Percentiles rank a stretch among this genome's conserved stretches.
phyloP scores from a whole-genome alignment of 2,329 filamentous ascomycete species.

The Elsinoe perseae region DNA sequence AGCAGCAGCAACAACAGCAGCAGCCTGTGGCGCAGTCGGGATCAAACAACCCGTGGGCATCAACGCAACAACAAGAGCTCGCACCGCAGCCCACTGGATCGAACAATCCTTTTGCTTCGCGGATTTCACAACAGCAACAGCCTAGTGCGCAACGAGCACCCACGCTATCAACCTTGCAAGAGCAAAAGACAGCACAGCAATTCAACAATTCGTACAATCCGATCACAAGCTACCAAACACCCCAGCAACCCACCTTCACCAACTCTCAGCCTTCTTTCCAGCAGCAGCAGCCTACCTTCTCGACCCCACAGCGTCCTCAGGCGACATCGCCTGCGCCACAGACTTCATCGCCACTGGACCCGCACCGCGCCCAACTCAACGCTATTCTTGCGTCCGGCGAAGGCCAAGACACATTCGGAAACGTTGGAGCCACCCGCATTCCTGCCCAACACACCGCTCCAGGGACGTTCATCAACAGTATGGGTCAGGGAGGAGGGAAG shows the following conservation, averaged over 20 bases:
- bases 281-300: conserved; percentile 43
- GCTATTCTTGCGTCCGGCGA: conserved; percentile 78
- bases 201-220: conserved; percentile 46
- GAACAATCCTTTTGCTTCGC: conserved; percentile 89
- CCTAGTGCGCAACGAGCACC: conserved; percentile 52
- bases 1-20: conserved; percentile 45
- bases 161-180: conserved; percentile 66
- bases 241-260: conserved; percentile 36
- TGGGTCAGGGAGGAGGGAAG: conserved; percentile 67
- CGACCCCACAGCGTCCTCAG: conserved; percentile 22
- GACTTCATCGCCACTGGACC: conserved; percentile 38
- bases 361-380: conserved; percentile 68
- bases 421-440: conserved; percentile 91
- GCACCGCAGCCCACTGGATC: conserved; percentile 85
- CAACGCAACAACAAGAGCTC: conserved; percentile 53
- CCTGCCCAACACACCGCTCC: conserved; percentile 94
- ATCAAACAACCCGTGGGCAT: conserved; percentile 83
- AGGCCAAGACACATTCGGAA: conserved; percentile 94
- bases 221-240: conserved; percentile 36
- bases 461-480: conserved; percentile 92
- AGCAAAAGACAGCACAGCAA: conserved; percentile 69
- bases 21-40: conserved; percentile 64
- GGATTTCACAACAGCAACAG: conserved; percentile 55
- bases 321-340: not conserved
- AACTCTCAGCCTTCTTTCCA: conserved; percentile 43